These are phyloP conservation scores for Neurospora sp. DNA, from an alignment of 495 filamentous ascomycete species.

Conservation along the genomic window DNA sequence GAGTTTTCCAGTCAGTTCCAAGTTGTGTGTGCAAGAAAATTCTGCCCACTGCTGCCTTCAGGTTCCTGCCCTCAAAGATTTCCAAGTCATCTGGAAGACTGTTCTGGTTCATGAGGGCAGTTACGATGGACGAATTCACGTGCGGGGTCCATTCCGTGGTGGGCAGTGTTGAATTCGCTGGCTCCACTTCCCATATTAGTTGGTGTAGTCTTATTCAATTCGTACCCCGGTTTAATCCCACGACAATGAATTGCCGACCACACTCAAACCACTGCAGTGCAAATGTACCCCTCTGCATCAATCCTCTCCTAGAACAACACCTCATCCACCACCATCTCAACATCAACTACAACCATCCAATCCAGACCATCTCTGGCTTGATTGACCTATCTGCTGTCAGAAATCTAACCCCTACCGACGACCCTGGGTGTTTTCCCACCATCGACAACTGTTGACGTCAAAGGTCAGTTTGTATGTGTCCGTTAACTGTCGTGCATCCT, in stretches of 20 bases:
- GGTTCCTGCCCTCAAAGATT: neutral
- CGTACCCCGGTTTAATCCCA: neutral
- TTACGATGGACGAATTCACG: neutral
- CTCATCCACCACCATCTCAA: neutral
- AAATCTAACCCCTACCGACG: neutral
- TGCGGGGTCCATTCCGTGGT: neutral
- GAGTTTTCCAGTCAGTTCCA: neutral
- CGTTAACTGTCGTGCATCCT: neutral
- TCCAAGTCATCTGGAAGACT: neutral
- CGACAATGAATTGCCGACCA: neutral
- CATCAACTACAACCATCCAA: neutral
- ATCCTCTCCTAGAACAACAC: neutral
- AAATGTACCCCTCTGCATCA: neutral
- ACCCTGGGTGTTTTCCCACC: neutral
- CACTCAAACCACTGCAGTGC: neutral
- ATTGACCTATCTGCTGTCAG: neutral
- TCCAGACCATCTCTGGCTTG: neutral
- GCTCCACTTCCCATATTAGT: neutral
- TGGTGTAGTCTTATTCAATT: neutral
- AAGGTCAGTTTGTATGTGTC: neutral
- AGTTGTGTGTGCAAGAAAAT: neutral
- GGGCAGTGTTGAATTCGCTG: neutral
- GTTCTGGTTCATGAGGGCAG: neutral
- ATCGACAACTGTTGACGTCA: neutral
- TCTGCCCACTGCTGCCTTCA: neutral